These are phyloP conservation scores for Stropharia rugosoannulata DNA, from an alignment of 768 basidiomycete species.

Conservation along the genomic window DNA sequence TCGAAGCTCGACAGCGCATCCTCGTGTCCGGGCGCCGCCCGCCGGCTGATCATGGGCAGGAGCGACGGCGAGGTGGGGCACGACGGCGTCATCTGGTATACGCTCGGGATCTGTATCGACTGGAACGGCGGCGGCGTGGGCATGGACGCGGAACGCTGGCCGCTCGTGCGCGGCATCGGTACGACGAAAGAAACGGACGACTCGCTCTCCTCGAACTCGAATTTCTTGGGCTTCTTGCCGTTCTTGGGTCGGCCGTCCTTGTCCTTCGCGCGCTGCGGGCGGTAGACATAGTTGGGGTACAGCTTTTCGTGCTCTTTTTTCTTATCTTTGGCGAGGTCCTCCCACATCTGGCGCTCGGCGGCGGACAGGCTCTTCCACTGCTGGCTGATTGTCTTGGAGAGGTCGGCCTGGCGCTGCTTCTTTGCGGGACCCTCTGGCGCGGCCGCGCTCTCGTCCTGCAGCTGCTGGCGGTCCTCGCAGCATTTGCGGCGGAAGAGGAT, in stretches of 20 bases:
- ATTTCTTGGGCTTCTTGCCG: constrained; percentile 37
- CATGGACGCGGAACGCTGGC: constrained; percentile 45
- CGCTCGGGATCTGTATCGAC: constrained; percentile 66
- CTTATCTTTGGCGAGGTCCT: constrained; percentile 73
- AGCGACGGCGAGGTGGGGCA: constrained; percentile 64
- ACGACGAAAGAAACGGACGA: constrained; percentile 35
- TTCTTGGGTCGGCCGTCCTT: constrained; percentile 49
- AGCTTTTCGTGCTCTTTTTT: constrained; percentile 76
- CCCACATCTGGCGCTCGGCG: constrained; percentile 74
- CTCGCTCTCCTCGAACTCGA: constrained; percentile 38
- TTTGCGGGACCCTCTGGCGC: constrained; percentile 44
- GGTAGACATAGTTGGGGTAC: constrained; percentile 79
- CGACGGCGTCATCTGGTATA: constrained; percentile 52
- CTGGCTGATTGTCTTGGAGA: constrained; percentile 80
- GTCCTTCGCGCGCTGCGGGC: constrained; percentile 64
- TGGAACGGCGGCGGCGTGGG: constrained; percentile 71
- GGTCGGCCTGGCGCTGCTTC: constrained; percentile 71
- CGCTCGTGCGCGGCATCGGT: constrained; percentile 29
- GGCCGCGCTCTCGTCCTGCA: constrained; percentile 45
- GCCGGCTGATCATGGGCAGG: constrained; percentile 59
- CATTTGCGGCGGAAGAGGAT: constrained; percentile 81
- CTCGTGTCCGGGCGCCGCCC: constrained; percentile 51
- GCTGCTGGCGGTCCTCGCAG: constrained; percentile 67
- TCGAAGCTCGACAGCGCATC: constrained; percentile 50
- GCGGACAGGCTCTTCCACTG: constrained; percentile 71